Evolutionary conservation across 1,284 basidiomycete genomes (phyloP).

Genomic region (Ganoderma lucidum): DNA sequence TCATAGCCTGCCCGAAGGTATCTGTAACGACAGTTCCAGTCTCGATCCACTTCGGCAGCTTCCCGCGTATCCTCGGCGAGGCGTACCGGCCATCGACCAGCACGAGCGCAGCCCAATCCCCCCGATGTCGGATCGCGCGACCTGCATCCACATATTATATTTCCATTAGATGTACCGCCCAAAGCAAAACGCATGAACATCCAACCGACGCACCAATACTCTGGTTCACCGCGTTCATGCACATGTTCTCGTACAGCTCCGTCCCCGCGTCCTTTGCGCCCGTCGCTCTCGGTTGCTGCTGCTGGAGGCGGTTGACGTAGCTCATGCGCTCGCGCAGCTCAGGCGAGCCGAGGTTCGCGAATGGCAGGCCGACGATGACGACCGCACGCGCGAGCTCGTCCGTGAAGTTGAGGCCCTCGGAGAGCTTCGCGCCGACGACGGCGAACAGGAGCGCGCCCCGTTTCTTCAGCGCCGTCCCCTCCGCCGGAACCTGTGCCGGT

Average conservation of each 20-base stretch:
- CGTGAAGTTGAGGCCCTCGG: slow-evolving; percentile 96
- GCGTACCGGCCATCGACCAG: slow-evolving; percentile 87
- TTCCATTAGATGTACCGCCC: no score
- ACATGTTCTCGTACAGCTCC: slow-evolving; percentile 92
- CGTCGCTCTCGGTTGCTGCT: slow-evolving; percentile 46
- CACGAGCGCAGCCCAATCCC: slow-evolving; percentile 87
- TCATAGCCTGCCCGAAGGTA: slow-evolving; percentile 80
- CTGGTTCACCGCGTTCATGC: slow-evolving; percentile 98
- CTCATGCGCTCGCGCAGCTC: slow-evolving; percentile 93
- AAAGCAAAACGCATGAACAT: no score
- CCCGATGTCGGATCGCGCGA: slow-evolving; percentile 87
- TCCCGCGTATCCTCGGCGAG: slow-evolving; percentile 69
- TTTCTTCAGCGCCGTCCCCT: slow-evolving; percentile 43
- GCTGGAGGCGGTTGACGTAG: slow-evolving; percentile 74
- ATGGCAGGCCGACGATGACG: slow-evolving; percentile 91
- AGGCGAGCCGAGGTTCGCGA: slow-evolving; percentile 89
- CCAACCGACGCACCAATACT: slow-evolving; percentile 89
- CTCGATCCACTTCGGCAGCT: slow-evolving; percentile 91
- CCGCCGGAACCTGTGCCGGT: not conserved
- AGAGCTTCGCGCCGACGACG: slow-evolving; percentile 96
- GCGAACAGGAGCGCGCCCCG: slow-evolving; percentile 86
- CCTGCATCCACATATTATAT: slow-evolving; percentile 60
- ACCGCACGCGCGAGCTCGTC: slow-evolving; percentile 91
- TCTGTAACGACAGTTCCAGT: slow-evolving; percentile 67
- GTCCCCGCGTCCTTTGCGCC: slow-evolving; percentile 74